Evolutionary conservation across 2,329 filamentous ascomycete genomes (phyloP), one percentile per base, ranked within the genome.

Genomic region (Coniosporium tulheliwenetii): DNA sequence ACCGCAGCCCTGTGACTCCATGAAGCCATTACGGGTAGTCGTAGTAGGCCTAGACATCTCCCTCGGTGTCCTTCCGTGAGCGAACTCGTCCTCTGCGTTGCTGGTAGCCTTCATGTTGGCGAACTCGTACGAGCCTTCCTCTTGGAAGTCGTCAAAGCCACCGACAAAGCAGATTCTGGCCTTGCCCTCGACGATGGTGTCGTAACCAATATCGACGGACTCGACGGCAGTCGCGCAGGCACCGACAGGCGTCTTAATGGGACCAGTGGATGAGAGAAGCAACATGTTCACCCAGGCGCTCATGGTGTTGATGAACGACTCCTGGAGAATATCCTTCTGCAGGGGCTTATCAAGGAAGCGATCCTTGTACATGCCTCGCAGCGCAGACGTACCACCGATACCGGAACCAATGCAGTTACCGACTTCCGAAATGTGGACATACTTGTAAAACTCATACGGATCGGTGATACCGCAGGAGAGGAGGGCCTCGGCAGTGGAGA

Each of bases 301-400:
- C 89, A 98, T 98, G 42, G 91, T 98, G 73, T 98, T 98, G 75
- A 98, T 96, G 72, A 98, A 98, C 10, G 91, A 96, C 66, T 98
- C 91, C 59, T 98, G 93, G 10, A 98, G 75, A 58, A 98, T 95
- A 58, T 98, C 91, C 66, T 96, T 98, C 66, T 98, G 93, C 39
- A 98, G 76, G 42, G 89, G 91, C 69, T 87, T 91, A 67, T 98
- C 91, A 47, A 96, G 73, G 77, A 81, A 96, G 44, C 91, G 83
- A 62, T 95, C 89, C 64, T 89, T 91, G 73, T 96, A 94, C 89
- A 98, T 98, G 53, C 89, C 89, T 54, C 86, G 81, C 48, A 98
- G 75, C 52, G 91, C 91, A 53, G 77, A 77, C 45, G 86, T 82
- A 66, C 91, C 93, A 73, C 91, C 91, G 70, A 98, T 94, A 71